Evolutionary conservation across 352 stramenopile species (phyloP).

Genomic region (Aphanomyces cochlioides): DNA sequence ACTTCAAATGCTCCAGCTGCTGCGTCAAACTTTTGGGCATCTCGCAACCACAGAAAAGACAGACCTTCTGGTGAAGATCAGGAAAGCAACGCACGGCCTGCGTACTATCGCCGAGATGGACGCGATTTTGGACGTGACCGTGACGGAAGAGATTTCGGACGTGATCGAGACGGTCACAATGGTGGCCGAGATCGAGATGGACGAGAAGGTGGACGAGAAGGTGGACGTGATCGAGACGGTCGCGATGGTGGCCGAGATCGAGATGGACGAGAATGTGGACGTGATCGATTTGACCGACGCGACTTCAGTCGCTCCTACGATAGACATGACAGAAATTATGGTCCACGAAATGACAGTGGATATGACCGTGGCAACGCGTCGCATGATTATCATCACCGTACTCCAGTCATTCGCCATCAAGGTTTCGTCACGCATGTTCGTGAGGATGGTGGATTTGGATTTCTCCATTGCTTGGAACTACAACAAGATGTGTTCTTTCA

Average conservation of each 20-base stretch:
- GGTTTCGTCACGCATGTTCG: constrained; percentile 35
- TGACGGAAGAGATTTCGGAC: not conserved
- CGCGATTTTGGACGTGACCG: not conserved
- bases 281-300: constrained; percentile 17
- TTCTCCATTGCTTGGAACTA: constrained; percentile 51
- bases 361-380: constrained; percentile 14
- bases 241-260: not conserved
- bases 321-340: not conserved
- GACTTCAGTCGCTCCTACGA: not conserved
- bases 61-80: constrained; percentile 20
- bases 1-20: constrained; percentile 12
- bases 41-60: constrained; percentile 27
- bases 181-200: not conserved
- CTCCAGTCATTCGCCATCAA: constrained; percentile 18
- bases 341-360: constrained; percentile 22
- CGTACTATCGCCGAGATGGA: not conserved
- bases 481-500: constrained; percentile 81
- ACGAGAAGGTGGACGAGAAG: not conserved
- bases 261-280: not conserved
- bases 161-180: not conserved
- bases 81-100: constrained; percentile 21
- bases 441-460: constrained; percentile 38
- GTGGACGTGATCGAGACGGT: constrained; percentile 17
- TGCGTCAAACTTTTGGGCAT: constrained; percentile 12
- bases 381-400: constrained; percentile 23